Conservation (phyloP, 495 filamentous ascomycete species). For the Aspergillus leporis region DNA sequence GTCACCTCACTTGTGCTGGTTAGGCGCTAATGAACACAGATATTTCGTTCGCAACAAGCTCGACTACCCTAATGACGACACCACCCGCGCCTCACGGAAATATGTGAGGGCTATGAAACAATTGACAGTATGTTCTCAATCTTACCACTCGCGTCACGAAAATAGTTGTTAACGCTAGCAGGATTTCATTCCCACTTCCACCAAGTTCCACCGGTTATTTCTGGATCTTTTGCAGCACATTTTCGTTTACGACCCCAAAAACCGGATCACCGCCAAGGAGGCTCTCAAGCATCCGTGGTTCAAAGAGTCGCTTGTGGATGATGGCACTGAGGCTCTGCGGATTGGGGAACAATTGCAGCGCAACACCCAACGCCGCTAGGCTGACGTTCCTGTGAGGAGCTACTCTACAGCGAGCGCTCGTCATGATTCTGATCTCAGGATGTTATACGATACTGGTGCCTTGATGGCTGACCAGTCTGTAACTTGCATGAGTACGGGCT, state of each 20-base stretch:
- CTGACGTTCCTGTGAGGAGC: not conserved
- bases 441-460: slow-evolving; percentile 11
- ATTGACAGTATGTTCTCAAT: slow-evolving; percentile 62
- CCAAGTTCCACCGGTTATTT: slow-evolving; percentile 78
- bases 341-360: slow-evolving; percentile 51
- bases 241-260: slow-evolving; percentile 91
- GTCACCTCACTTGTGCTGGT: not conserved
- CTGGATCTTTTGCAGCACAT: slow-evolving; percentile 85
- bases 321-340: slow-evolving; percentile 89
- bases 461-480: slow-evolving; percentile 6
- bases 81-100: slow-evolving; percentile 82
- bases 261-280: slow-evolving; percentile 87
- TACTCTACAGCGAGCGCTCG: not conserved
- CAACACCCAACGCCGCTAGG: slow-evolving; percentile 23
- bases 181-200: slow-evolving; percentile 86
- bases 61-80: slow-evolving; percentile 87
- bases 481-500: slow-evolving; percentile 23
- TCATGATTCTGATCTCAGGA: not conserved
- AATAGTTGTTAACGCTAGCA: slow-evolving; percentile 43
- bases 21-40: slow-evolving; percentile 41
- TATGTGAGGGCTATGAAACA: slow-evolving; percentile 96
- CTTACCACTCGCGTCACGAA: not conserved
- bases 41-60: slow-evolving; percentile 84
- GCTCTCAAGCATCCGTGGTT: slow-evolving; percentile 96
- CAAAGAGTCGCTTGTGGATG: slow-evolving; percentile 78